phyloP scores from a whole-genome alignment of 1,284 basidiomycete species.

The Tilletia setariae region DNA sequence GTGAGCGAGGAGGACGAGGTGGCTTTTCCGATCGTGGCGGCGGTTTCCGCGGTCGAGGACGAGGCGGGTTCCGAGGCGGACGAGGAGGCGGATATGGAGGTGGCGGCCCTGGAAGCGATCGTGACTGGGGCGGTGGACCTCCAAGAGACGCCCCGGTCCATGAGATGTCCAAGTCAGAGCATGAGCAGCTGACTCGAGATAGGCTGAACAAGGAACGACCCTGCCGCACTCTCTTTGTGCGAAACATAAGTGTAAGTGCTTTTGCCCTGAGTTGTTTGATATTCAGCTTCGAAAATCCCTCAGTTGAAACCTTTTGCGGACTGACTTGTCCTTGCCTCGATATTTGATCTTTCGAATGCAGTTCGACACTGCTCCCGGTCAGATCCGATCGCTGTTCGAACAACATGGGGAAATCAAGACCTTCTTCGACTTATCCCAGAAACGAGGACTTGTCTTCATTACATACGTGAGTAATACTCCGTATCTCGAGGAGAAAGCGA shows the following conservation, averaged over 20 bases:
- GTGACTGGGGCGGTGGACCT: neutral
- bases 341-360: conserved; percentile 3
- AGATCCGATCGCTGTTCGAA: conserved; percentile 80
- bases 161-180: conserved; percentile 52
- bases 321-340: conserved; percentile 28
- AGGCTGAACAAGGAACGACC: conserved; percentile 85
- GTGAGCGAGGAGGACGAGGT: neutral
- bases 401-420: conserved; percentile 91
- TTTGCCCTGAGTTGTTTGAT: neutral
- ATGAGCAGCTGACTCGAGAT: conserved; percentile 81
- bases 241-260: conserved; percentile 82
- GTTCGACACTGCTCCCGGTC: conserved; percentile 80
- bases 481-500: conserved; percentile 65
- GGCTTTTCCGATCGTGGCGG: neutral
- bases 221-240: conserved; percentile 90
- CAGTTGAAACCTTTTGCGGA: too few relatives aligned
- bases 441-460: conserved; percentile 93
- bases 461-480: conserved; percentile 62
- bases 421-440: conserved; percentile 89
- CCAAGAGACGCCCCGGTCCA: neutral
- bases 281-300: neutral
- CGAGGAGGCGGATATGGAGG: neutral
- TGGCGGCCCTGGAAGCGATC: neutral
- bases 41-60: neutral
- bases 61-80: conserved; percentile 14